phyloP scores from a whole-genome alignment of 2,329 filamentous ascomycete species.

The Alternaria panax region DNA sequence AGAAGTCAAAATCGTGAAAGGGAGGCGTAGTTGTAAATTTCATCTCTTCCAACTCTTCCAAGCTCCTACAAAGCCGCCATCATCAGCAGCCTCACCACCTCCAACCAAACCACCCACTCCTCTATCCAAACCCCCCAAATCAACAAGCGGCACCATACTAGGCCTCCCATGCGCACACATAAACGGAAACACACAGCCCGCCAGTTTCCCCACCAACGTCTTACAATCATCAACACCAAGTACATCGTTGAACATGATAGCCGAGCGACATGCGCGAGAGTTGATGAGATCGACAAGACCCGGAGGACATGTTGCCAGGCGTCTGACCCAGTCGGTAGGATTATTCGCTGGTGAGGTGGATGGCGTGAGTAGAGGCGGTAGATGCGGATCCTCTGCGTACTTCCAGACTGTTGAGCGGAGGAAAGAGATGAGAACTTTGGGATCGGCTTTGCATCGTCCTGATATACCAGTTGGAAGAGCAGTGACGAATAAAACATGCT shows the following conservation, averaged over 20 bases:
- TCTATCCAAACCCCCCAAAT: slow-evolving; percentile 21
- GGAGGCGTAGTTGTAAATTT: too few relatives aligned
- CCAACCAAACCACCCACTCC: not conserved
- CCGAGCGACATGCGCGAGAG: slow-evolving; percentile 77
- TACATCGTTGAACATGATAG: slow-evolving; percentile 85
- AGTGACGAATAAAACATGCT: slow-evolving; percentile 57
- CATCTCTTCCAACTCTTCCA: not conserved
- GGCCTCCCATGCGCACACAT: slow-evolving; percentile 79
- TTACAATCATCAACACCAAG: slow-evolving; percentile 66
- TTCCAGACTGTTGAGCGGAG: slow-evolving; percentile 78
- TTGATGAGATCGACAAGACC: slow-evolving; percentile 79
- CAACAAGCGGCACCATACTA: slow-evolving; percentile 58
- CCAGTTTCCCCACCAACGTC: slow-evolving; percentile 64
- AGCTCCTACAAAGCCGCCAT: not conserved
- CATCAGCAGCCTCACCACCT: not conserved
- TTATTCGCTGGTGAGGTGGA: not conserved
- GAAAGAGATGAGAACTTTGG: slow-evolving; percentile 74
- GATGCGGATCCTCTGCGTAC: slow-evolving; percentile 42
- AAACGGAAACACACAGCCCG: slow-evolving; percentile 74
- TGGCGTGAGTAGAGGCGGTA: not conserved
- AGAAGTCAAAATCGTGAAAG: too few relatives aligned
- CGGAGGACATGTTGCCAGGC: slow-evolving; percentile 73
- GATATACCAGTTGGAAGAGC: slow-evolving; percentile 74
- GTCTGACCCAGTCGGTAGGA: slow-evolving; percentile 62
- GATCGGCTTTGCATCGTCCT: slow-evolving; percentile 77